A percentile compares a stretch with the other conserved stretches of the same genome.
These are phyloP conservation scores for Pouteria campechiana DNA, from an alignment of 179 eudicot species.

Conservation along the genomic window DNA sequence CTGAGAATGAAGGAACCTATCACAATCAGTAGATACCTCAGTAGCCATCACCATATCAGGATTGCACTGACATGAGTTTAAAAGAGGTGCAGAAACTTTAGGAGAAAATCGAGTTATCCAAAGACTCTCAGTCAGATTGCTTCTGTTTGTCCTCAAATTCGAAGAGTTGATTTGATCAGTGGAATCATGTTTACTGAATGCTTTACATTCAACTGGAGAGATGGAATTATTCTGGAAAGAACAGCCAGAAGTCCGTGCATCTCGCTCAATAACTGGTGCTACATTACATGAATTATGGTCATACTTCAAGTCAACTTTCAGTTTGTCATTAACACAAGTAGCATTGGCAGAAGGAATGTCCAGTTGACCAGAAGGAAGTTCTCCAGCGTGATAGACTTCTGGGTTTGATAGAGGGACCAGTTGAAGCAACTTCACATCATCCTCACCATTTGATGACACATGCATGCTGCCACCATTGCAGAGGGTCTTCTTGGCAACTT, in stretches of 20 bases:
- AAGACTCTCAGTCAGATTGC: conserved; percentile 14
- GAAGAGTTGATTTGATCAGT: too few species aligned
- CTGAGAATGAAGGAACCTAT: not conserved
- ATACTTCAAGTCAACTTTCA: not conserved
- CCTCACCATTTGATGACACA: conserved; percentile 6
- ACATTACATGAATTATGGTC: conserved; percentile 1
- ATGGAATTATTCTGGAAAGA: conserved; percentile 3
- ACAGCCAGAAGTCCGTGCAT: conserved; percentile 4
- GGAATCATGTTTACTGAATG: not conserved
- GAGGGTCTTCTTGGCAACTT: conserved; percentile 5
- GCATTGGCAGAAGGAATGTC: not conserved
- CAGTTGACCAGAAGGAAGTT: not conserved
- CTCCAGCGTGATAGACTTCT: not conserved
- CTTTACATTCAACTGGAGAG: conserved; percentile 6
- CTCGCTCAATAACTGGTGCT: not conserved
- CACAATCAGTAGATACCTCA: conserved; percentile 1
- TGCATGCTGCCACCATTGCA: not conserved
- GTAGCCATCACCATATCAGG: not conserved
- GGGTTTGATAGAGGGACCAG: not conserved
- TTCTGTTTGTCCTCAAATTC: too few species aligned
- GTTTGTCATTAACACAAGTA: not conserved
- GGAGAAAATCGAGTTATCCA: conserved; percentile 42
- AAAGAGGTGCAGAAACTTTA: conserved; percentile 7
- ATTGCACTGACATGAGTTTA: conserved; percentile 5
- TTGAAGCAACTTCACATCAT: conserved; percentile 2